phyloP scores from a whole-genome alignment of 179 eudicot species.

The Spergularia azorica region DNA sequence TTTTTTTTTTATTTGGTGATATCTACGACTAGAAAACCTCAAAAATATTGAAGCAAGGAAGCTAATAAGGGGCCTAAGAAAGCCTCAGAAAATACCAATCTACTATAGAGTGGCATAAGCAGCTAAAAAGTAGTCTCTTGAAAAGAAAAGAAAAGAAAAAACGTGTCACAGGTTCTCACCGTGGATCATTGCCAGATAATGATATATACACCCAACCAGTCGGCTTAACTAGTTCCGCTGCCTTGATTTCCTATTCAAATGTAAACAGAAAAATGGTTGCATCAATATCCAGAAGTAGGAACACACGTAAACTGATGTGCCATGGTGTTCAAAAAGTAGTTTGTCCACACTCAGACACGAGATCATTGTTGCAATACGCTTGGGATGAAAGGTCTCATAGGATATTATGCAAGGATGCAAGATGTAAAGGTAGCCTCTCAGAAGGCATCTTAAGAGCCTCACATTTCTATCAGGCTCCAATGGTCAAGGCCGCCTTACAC shows the following conservation, averaged over 20 bases:
- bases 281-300: background rate
- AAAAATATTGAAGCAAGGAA: background rate
- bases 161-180: slow-evolving; percentile 42
- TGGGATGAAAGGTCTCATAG: background rate
- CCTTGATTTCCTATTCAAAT: slow-evolving; percentile 65
- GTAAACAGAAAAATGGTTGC: background rate
- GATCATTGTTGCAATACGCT: background rate
- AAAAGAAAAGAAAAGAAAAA: background rate
- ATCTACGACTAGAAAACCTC: background rate
- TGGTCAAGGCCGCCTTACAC: too few species aligned
- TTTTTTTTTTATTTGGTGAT: background rate
- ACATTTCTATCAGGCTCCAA: too few species aligned
- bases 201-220: slow-evolving; percentile 74
- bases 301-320: background rate
- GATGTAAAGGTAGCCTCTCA: too few species aligned
- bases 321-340: background rate
- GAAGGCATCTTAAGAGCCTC: too few species aligned
- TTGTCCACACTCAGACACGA: background rate
- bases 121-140: background rate
- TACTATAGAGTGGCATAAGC: background rate
- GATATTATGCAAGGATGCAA: too few species aligned
- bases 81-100: background rate
- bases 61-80: background rate
- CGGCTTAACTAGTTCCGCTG: slow-evolving; percentile 64
- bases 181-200: slow-evolving; percentile 77